Evolutionary conservation across 2,329 filamentous ascomycete species (phyloP), one percentile per base, ranked within the genome.

Genomic region (Penicillium freii): DNA sequence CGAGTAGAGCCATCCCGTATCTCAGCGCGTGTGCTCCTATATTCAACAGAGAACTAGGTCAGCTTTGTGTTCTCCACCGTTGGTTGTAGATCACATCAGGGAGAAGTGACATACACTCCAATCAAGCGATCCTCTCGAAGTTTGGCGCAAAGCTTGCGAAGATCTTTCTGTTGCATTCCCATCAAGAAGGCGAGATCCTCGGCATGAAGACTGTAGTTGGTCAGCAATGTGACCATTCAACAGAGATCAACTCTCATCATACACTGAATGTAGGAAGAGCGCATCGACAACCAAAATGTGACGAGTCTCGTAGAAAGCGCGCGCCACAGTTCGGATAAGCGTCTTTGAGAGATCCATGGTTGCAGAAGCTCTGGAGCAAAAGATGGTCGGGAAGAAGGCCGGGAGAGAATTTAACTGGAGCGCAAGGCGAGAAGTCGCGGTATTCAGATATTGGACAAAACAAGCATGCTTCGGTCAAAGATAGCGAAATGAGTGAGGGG

Each of bases 141-240:
- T 67, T 87, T 89, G 59, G 89, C 92, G 73, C 91, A 93, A 31
- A 96, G 84, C 73, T 93, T 95, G 72, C 94, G 91, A 43, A 97
- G 83, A 68, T 95, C 90, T 73, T 99, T 97, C 40, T 87, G 87
- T 72, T 96, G 93, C 77, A 95, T 92, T 61, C 88, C 88, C 76
- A 97, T 88, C 25, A 97, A 81, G 68, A 91, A 88, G 43, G 90
- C 89, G 61, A 99, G 81, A 70, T 99, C 94, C 70, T 92, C 88
- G 70, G 96, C 90, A 69, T 91, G 88, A 58, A 97, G 82, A 54
- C 84, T 86, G 69, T 55, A 38, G 50, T n/a, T 49, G 17, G 46
- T 67, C 62, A 72, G 60, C 49, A 46, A 34, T 21, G 29, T 40
- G 39, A 36, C 48, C 31, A 40, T 46, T 43, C 29, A 43, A 44